Evolutionary conservation across 805 yeast genomes (phyloP).

Genomic region (Nakazawaea laoshanensis): DNA sequence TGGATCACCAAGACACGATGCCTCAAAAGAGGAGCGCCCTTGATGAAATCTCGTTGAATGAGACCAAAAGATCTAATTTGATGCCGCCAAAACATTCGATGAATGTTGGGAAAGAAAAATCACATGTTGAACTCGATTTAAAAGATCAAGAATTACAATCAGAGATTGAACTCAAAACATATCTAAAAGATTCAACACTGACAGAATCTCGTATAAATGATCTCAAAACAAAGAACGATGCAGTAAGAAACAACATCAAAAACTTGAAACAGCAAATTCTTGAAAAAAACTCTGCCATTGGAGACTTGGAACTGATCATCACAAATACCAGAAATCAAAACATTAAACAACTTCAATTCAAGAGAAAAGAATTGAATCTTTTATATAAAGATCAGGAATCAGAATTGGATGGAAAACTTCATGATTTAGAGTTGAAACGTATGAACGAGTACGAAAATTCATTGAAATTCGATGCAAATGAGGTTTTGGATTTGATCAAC

Average conservation of each 20-base stretch:
- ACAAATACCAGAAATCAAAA: constrained; percentile 4
- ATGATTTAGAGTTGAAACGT: constrained; percentile 14
- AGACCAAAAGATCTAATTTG: too few species aligned
- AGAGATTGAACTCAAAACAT: too few species aligned
- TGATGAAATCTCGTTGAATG: too few species aligned
- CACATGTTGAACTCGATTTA: too few species aligned
- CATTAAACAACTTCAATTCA: constrained; percentile 11
- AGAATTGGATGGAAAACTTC: constrained; percentile 14
- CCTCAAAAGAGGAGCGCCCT: too few species aligned
- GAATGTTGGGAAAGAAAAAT: too few species aligned
- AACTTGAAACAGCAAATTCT: constrained; percentile 18
- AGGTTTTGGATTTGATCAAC: background rate
- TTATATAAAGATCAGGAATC: constrained; percentile 12
- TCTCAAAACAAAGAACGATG: constrained; percentile 11
- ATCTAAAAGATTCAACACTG: too few species aligned
- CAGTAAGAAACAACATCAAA: constrained; percentile 19
- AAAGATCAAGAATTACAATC: too few species aligned
- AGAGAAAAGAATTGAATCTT: constrained; percentile 10
- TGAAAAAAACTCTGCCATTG: constrained; percentile 12
- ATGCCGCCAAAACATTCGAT: too few species aligned
- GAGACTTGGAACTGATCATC: constrained; percentile 7
- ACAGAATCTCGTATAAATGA: too few species aligned
- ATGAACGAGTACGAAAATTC: constrained; percentile 8
- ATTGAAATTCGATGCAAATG: constrained; percentile 9
- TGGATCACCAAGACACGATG: too few species aligned